A percentile compares a stretch with the other conserved stretches of the same genome.
These are phyloP conservation scores for Boletus rubroflammeus DNA, from an alignment of 768 basidiomycete genomes.

Conservation along the genomic window DNA sequence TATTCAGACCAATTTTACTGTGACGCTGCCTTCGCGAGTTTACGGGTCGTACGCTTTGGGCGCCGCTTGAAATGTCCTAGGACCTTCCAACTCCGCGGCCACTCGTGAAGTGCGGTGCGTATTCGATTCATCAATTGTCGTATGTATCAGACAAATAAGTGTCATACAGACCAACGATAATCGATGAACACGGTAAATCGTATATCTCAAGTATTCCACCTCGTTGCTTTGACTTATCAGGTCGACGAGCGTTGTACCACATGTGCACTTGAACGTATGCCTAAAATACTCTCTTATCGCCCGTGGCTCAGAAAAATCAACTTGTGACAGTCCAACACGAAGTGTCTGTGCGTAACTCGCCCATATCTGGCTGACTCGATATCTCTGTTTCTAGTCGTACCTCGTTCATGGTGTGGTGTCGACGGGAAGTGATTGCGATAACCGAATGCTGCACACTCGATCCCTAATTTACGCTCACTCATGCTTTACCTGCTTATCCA, in stretches of 20 bases:
- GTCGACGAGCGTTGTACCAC: not conserved
- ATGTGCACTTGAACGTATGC: not conserved
- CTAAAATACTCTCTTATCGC: not conserved
- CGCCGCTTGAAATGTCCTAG: slow-evolving; percentile 19
- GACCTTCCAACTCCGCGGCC: not conserved
- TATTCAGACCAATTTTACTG: slow-evolving; percentile 10
- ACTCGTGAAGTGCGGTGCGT: too few species aligned
- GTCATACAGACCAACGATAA: not conserved
- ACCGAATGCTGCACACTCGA: not conserved
- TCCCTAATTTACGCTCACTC: not conserved
- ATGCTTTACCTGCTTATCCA: not conserved
- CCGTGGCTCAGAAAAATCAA: not conserved
- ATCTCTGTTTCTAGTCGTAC: not conserved
- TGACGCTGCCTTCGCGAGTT: slow-evolving; percentile 23
- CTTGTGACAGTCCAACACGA: not conserved
- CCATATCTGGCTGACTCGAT: not conserved
- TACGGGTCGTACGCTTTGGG: slow-evolving; percentile 18
- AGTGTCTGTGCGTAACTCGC: not conserved
- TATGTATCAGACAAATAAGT: not conserved
- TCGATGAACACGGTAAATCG: not conserved
- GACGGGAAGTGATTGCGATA: not conserved
- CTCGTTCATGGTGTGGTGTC: not conserved
- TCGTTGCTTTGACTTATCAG: not conserved
- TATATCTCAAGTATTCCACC: not conserved
- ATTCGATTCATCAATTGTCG: not conserved